Conservation (phyloP, 1,284 basidiomycete species). For the Neolentinus lepideus region DNA sequence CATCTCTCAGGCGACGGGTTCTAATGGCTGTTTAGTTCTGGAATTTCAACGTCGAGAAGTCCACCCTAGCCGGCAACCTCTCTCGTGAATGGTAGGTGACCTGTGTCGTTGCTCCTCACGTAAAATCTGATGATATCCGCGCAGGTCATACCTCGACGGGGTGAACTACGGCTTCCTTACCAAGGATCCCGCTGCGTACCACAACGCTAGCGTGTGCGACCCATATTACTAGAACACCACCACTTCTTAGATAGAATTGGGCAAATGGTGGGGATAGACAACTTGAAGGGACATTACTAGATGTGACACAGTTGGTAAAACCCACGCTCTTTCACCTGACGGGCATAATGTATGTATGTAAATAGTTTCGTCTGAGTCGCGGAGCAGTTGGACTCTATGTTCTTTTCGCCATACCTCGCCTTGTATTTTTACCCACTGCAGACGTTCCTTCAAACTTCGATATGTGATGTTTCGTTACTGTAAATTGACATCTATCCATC, state of each 20-base stretch:
- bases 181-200: conserved; percentile 44
- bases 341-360: no score
- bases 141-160: conserved; percentile 69
- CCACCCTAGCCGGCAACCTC: conserved; percentile 36
- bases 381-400: no score
- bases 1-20: not conserved
- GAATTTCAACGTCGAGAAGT: conserved; percentile 70
- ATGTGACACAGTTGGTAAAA: not conserved
- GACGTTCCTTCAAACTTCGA: no score
- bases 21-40: conserved; percentile 44
- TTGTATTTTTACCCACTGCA: no score
- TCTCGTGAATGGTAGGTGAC: conserved; percentile 49
- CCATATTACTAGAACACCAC: conserved; percentile 25
- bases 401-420: not conserved
- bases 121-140: not conserved
- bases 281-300: not conserved
- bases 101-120: not conserved
- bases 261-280: not conserved
- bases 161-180: conserved; percentile 54
- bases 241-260: not conserved
- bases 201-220: conserved; percentile 57
- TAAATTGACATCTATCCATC: no score
- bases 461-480: no score
- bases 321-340: not conserved
- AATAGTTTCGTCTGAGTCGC: no score